Evolutionary conservation across 129 eudicot genomes (phyloP), one percentile per base, ranked within the genome.

Genomic region (Apium graveolens): DNA sequence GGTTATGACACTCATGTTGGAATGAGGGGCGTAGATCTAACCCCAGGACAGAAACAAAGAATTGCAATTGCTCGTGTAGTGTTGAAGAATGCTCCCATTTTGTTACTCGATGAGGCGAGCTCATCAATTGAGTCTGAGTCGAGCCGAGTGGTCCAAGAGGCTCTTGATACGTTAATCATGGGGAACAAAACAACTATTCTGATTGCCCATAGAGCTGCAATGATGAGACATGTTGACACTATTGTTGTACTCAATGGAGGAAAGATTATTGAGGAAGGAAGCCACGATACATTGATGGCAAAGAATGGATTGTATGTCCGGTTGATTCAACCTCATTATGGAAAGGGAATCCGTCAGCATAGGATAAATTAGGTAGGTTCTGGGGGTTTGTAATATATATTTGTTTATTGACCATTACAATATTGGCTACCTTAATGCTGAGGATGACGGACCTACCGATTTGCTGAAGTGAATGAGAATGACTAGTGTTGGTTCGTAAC

Each of bases 1-100:
- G 98, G 98, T 80, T 94, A 94, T 62, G 98, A 94, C 80, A 94
- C 98, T 0, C 98, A 94, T 63, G 98, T 94, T 11, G 98, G 98
- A 39, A 94, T 94, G 98, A 88, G 98, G 82, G 98, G 96, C 5
- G 96, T 91, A 57, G 98, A 91, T 87, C 79, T 94, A 29, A 94
- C 98, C 57, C 97, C 97, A 1, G 98, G 98, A 32, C 98, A 94
- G 87, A 94, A 94, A 60, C 98, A 94, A 79, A 85, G 98, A 82
- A 94, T 94, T 74, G 98, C 98, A 20, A 94, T 94, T 31, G 98
- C 98, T 27, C 84, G 98, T 27, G 98, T 94, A 31, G 88, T 94
- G 45, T 74, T 94, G 81, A 91, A 94, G 76, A 94, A 94, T 41
- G 97, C 98, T 7, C 98, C 98, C 42, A 94, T 94, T 76, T 79